phyloP scores from a whole-genome alignment of 148 eudicot species.

The Vaccinium myrtillus region DNA sequence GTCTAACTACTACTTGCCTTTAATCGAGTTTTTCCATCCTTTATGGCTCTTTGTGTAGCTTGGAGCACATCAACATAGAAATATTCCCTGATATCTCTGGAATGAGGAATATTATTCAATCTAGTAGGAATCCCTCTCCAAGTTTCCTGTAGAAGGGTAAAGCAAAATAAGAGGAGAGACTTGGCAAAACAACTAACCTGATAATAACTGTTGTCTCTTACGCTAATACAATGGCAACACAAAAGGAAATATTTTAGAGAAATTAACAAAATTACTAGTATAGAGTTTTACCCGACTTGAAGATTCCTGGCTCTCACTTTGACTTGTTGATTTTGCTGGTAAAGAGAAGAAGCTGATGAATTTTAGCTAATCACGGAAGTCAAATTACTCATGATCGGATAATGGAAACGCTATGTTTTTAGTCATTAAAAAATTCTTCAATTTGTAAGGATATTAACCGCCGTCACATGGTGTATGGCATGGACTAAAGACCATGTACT shows the following conservation, averaged over 20 bases:
- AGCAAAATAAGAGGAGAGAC: constrained; percentile 22
- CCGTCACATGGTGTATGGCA: not conserved
- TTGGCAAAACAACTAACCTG: not conserved
- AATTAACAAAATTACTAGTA: not conserved
- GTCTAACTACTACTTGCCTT: constrained; percentile 50
- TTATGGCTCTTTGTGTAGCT: constrained; percentile 82
- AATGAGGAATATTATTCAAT: constrained; percentile 95
- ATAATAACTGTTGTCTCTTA: not conserved
- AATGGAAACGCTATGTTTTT: not conserved
- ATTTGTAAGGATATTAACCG: not conserved
- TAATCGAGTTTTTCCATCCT: constrained; percentile 66
- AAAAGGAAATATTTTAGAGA: not conserved
- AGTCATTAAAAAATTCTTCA: not conserved
- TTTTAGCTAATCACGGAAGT: not conserved
- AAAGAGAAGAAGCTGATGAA: constrained; percentile 12
- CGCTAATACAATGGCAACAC: not conserved
- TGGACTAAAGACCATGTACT: not conserved
- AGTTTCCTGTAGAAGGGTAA: constrained; percentile 48
- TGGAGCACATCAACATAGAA: constrained; percentile 89
- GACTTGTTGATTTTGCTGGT: constrained; percentile 43
- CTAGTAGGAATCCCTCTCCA: constrained; percentile 99
- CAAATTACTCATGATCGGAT: not conserved
- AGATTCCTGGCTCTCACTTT: constrained; percentile 37
- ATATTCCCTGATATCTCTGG: constrained; percentile 91
- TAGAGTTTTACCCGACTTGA: constrained; percentile 41